Conservation (phyloP, 805 yeast species). For the Lipomyces lipofer region DNA sequence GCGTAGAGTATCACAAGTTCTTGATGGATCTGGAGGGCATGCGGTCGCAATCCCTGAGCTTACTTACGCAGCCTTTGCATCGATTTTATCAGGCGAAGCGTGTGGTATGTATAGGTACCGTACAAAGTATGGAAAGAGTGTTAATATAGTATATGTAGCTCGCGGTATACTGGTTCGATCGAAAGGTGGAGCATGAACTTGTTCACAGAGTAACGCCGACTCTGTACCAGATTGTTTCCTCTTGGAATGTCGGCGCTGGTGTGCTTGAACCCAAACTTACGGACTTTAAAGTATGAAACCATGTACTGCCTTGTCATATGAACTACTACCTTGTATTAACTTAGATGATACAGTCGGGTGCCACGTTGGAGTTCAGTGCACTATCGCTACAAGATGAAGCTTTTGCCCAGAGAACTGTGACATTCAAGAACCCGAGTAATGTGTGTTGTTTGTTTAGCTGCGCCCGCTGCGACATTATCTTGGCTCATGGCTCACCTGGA, state of each 20-base stretch:
- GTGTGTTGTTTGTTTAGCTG: too few relatives aligned
- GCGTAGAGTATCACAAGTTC: conserved; percentile 59
- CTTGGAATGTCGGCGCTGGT: conserved; percentile 37
- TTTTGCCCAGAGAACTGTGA: conserved; percentile 36
- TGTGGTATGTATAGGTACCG: conserved; percentile 6
- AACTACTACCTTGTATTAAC: too few relatives aligned
- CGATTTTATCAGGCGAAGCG: conserved; percentile 72
- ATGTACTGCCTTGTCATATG: too few relatives aligned
- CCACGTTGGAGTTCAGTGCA: conserved; percentile 36
- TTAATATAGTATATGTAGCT: conserved; percentile 21
- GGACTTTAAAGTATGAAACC: too few relatives aligned
- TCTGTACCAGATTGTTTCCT: conserved; percentile 45
- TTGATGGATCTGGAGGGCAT: conserved; percentile 43
- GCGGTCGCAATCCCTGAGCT: conserved; percentile 62
- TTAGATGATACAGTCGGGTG: conserved; percentile 28
- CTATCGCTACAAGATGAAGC: conserved; percentile 41
- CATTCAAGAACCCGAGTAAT: conserved; percentile 5
- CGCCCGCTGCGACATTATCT: too few relatives aligned
- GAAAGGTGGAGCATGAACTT: conserved; percentile 43
- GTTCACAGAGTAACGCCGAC: conserved; percentile 59
- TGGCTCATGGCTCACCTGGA: too few relatives aligned
- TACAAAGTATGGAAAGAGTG: not conserved
- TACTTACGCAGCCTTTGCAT: conserved; percentile 69
- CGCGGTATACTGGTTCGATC: conserved; percentile 58
- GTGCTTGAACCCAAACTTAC: conserved; percentile 34